Evolutionary conservation across 148 eudicot species (phyloP).

Genomic region (Polygonum aviculare): DNA sequence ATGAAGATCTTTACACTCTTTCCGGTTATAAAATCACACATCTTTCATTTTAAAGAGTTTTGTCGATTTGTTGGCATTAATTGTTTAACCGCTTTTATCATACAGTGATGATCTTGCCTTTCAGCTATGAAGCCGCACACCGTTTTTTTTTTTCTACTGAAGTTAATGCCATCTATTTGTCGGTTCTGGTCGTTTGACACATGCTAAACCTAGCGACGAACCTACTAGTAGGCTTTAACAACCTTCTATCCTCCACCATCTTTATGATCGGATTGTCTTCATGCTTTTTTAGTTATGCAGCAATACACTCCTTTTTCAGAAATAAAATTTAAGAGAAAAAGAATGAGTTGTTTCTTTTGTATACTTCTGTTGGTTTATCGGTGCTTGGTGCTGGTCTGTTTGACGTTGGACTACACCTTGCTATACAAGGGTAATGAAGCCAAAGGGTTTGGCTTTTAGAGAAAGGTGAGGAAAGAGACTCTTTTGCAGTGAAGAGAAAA

Average conservation of each 20-base stretch:
- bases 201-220: neutral
- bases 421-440: neutral
- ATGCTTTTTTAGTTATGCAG: neutral
- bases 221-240: neutral
- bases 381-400: neutral
- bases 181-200: neutral
- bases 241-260: neutral
- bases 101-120: neutral
- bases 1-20: neutral
- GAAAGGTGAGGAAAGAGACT: neutral
- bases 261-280: neutral
- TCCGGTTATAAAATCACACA: neutral
- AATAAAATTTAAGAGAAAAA: neutral
- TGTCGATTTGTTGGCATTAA: neutral
- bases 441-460: neutral
- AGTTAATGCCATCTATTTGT: neutral
- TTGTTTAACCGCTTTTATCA: neutral
- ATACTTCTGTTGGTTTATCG: neutral
- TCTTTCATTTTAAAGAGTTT: neutral
- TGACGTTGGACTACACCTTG: neutral
- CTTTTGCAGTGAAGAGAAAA: too few relatives aligned
- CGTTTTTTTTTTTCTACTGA: neutral
- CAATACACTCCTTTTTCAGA: neutral
- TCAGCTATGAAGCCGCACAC: neutral
- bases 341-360: neutral